phyloP scores from a whole-genome alignment of 106 monocot species.

The Allium fistulosum region DNA sequence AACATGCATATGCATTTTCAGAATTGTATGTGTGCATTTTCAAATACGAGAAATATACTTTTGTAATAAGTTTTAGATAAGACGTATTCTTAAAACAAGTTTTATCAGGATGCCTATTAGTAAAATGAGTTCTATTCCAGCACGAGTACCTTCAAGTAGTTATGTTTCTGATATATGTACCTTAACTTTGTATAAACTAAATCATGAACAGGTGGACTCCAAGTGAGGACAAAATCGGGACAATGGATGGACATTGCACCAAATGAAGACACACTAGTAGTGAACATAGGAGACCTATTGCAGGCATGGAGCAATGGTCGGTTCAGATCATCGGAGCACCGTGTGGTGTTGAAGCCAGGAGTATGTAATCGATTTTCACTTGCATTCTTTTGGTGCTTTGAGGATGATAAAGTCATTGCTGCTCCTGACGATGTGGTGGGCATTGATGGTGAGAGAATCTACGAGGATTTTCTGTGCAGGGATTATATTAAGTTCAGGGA shows the following conservation, averaged over 20 bases:
- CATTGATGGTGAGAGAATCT: constrained; percentile 23
- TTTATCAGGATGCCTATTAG: too few relatives aligned
- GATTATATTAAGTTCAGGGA: constrained; percentile 45
- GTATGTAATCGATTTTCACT: constrained; percentile 11
- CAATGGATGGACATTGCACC: constrained; percentile 31
- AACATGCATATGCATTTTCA: too few relatives aligned
- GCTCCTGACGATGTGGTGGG: constrained; percentile 28
- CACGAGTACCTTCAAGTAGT: too few relatives aligned
- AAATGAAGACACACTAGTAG: constrained; percentile 24
- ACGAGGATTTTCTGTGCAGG: constrained; percentile 29
- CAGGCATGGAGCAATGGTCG: constrained; percentile 56
- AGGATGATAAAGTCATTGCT: constrained; percentile 35
- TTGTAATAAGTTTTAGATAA: too few relatives aligned
- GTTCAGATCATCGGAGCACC: constrained; percentile 33
- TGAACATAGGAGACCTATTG: constrained; percentile 48
- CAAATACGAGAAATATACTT: too few relatives aligned
- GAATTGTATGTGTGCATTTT: too few relatives aligned
- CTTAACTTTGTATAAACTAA: too few relatives aligned
- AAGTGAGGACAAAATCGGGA: constrained; percentile 24
- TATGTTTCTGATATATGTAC: too few relatives aligned
- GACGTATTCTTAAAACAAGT: too few relatives aligned
- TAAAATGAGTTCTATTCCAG: too few relatives aligned
- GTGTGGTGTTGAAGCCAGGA: constrained; percentile 20
- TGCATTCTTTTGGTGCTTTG: constrained; percentile 56
- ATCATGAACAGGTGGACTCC: constrained; percentile 15